Conservation (phyloP, 2,329 filamentous ascomycete genomes). For the Neonectria ditissima region DNA sequence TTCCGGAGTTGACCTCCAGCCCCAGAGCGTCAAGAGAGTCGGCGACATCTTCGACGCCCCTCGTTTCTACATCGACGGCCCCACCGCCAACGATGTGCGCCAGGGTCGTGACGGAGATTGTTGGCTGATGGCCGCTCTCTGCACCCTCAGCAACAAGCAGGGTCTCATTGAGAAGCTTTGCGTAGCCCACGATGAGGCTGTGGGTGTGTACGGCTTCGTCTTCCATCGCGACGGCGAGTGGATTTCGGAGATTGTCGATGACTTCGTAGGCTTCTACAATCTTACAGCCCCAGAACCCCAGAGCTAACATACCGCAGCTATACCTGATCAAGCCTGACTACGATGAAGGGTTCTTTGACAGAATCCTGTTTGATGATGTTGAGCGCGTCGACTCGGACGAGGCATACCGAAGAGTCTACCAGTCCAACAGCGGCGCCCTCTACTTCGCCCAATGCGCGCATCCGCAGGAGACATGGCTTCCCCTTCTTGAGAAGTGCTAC, state of each 20-base stretch:
- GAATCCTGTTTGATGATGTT: slow-evolving; percentile 56
- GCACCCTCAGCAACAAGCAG: slow-evolving; percentile 79
- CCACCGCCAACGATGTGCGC: slow-evolving; percentile 80
- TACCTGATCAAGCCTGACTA: slow-evolving; percentile 70
- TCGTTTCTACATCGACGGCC: slow-evolving; percentile 81
- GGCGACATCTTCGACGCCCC: slow-evolving; percentile 81
- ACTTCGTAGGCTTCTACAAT: slow-evolving; percentile 54
- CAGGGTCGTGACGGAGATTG: slow-evolving; percentile 86
- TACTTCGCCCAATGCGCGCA: slow-evolving; percentile 82
- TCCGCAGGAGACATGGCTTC: slow-evolving; percentile 84
- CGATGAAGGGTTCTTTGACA: slow-evolving; percentile 65
- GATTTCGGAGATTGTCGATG: slow-evolving; percentile 69
- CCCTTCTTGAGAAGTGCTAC: slow-evolving; percentile 82
- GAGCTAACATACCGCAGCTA: slow-evolving; percentile 46
- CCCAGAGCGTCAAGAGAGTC: slow-evolving; percentile 75
- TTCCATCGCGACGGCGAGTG: slow-evolving; percentile 86
- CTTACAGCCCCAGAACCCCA: neutral
- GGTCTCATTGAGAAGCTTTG: slow-evolving; percentile 80
- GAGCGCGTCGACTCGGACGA: slow-evolving; percentile 66
- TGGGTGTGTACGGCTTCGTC: slow-evolving; percentile 88
- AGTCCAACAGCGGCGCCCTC: slow-evolving; percentile 78
- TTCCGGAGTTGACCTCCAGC: slow-evolving; percentile 52
- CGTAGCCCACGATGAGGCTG: slow-evolving; percentile 76
- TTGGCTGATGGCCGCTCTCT: slow-evolving; percentile 86
- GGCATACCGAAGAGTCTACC: slow-evolving; percentile 76